Conservation (phyloP, 192 early-diverging fungal species). For the Funneliformis mosseae region DNA sequence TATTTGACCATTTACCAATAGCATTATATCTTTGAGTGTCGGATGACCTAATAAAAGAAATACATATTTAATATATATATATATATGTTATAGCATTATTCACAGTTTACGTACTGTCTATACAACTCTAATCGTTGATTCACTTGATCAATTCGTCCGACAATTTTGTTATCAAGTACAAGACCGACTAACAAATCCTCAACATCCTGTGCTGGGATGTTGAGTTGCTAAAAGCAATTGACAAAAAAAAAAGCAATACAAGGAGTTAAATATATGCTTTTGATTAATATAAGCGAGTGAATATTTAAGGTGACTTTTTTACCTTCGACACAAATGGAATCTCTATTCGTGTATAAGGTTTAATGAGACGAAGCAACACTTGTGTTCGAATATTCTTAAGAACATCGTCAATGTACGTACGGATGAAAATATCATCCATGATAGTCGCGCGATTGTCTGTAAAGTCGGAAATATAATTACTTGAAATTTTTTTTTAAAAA, state of each 20-base stretch:
- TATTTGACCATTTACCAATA: slow-evolving; percentile 72
- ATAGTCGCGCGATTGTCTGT: slow-evolving; percentile 72
- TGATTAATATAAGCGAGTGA: background rate
- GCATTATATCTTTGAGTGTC: slow-evolving; percentile 68
- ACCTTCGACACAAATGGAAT: slow-evolving; percentile 80
- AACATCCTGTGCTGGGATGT: slow-evolving; percentile 74
- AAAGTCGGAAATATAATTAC: background rate
- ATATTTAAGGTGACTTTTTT: background rate
- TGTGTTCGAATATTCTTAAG: slow-evolving; percentile 91
- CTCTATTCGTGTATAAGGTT: slow-evolving; percentile 92
- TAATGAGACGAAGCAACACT: slow-evolving; percentile 80
- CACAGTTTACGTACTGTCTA: slow-evolving; percentile 54
- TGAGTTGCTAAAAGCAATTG: slow-evolving; percentile 60
- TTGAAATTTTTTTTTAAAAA: background rate
- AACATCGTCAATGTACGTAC: slow-evolving; percentile 88
- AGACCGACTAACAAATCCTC: slow-evolving; percentile 85
- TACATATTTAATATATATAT: background rate
- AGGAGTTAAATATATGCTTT: background rate
- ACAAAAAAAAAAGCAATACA: slow-evolving; percentile 17
- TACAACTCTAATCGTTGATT: slow-evolving; percentile 75
- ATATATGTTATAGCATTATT: background rate
- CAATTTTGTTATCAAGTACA: slow-evolving; percentile 86
- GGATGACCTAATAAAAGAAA: slow-evolving; percentile 49
- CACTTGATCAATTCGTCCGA: slow-evolving; percentile 90
- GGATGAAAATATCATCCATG: slow-evolving; percentile 89